Evolutionary conservation across 805 yeast species (phyloP).

Genomic region (Torulaspora delbrueckii): DNA sequence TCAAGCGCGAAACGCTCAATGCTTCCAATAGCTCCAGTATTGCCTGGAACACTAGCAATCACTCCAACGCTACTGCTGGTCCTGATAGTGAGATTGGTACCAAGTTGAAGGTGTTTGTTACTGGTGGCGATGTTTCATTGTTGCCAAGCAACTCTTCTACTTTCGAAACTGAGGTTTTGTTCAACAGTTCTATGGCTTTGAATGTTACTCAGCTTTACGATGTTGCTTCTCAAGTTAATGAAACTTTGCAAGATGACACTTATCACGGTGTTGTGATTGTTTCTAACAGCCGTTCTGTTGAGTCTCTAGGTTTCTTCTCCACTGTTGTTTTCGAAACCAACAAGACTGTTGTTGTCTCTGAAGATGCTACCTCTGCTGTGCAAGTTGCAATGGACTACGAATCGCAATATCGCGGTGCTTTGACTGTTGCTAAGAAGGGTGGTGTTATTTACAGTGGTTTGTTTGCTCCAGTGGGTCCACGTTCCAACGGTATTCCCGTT

Average conservation of each 20-base stretch:
- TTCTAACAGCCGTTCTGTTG: slow-evolving; percentile 24
- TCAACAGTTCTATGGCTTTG: slow-evolving; percentile 22
- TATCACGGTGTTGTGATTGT: slow-evolving; percentile 26
- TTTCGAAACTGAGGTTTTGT: slow-evolving; percentile 12
- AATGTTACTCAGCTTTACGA: slow-evolving; percentile 26
- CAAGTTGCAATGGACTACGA: slow-evolving; percentile 19
- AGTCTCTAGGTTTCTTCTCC: slow-evolving; percentile 27
- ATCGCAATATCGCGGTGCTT: slow-evolving; percentile 25
- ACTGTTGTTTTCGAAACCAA: slow-evolving; percentile 21
- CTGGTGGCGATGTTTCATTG: slow-evolving; percentile 23
- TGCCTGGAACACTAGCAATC: slow-evolving; percentile 10
- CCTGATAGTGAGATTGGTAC: slow-evolving; percentile 1
- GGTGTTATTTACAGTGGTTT: slow-evolving; percentile 30
- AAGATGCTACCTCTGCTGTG: slow-evolving; percentile 17
- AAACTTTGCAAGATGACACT: slow-evolving; percentile 9
- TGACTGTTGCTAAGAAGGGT: slow-evolving; percentile 20
- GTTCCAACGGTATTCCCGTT: slow-evolving; percentile 19
- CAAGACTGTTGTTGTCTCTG: slow-evolving; percentile 24
- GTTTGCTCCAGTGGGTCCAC: slow-evolving; percentile 21
- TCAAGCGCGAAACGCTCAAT: slow-evolving; percentile 6
- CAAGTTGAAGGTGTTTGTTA: slow-evolving; percentile 18
- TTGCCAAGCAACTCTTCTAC: slow-evolving; percentile 11
- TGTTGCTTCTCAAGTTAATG: slow-evolving; percentile 16
- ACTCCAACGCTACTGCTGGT: slow-evolving; percentile 8
- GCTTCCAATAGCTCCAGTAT: slow-evolving; percentile 6